Base-by-base conservation (phyloP, 306 rosid genomes). In the Rubus parviflorus region DNA sequence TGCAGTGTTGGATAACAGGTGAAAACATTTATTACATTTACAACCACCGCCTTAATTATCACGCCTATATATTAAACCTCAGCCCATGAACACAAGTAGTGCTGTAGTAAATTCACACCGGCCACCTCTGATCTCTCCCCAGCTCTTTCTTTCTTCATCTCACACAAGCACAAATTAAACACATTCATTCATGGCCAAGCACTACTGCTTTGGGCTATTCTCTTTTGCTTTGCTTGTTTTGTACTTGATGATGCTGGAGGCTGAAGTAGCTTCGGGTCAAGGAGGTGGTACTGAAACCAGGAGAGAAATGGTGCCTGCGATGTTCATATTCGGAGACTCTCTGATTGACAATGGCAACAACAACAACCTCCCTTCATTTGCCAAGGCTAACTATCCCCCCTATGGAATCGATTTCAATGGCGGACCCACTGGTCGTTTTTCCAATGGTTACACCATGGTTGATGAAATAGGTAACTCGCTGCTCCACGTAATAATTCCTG, bases 261-360 rank as follows among this genome's bases (percentile, higher is more conserved):
- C 43, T 67, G 78, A 63, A 56, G 37, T 10, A 65, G 82, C 75
- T 46, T 80, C 17, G 48, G 86, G 89, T 54, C 98, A 87, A 83
- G 75, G 45, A 8, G 68, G 63, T 43, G 77, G 42, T 9, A 48
- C 53, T 72, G 60, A 49, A 10, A 62, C 60, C 30, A 69, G 83
- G 17, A 25, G 74, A 38, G 92, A 86, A 76, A 51, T 81, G 89
- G 96, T 95, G 56, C 98, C 98, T 2, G 98, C 97, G 68, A 85
- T 95, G 97, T 92, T 95, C 86, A 58, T 95, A 43, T 95, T 95
- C 62, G 98, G 97, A 65, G 98, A 95, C 87, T 92, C 97, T 51
- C 93, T 95, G 54, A 89, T 92, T 57, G 97, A 95, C 84, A 92
- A 90, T 83, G 98, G 98, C 58, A 95, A 95, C 80, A 95, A 95